These are phyloP conservation scores for Fraxinus excelsior DNA, from an alignment of 257 asterid species.

Conservation along the genomic window DNA sequence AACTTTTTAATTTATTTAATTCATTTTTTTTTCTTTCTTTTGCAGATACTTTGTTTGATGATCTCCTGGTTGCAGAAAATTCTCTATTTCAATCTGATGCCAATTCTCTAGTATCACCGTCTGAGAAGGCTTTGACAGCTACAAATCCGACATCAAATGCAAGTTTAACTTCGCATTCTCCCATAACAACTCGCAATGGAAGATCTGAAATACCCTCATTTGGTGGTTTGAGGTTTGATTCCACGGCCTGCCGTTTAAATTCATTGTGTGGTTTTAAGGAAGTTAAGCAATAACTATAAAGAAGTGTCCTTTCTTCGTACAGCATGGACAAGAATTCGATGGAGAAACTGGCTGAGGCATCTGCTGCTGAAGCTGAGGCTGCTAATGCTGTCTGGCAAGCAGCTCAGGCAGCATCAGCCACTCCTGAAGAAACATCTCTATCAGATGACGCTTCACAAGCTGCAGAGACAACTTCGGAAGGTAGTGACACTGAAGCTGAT, in stretches of 20 bases:
- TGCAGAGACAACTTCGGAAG: conserved; percentile 76
- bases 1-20: neutral
- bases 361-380: conserved; percentile 98
- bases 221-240: conserved; percentile 45
- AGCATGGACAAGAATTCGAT: conserved; percentile 81
- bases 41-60: conserved; percentile 83
- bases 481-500: conserved; percentile 76
- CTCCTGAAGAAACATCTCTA: conserved; percentile 72
- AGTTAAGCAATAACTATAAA: neutral
- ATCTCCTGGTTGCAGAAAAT: conserved; percentile 89
- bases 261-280: conserved; percentile 20
- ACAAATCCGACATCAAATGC: conserved; percentile 55
- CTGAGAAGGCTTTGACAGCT: conserved; percentile 49
- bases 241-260: conserved; percentile 14
- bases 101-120: conserved; percentile 44
- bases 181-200: conserved; percentile 45
- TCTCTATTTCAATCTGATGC: conserved; percentile 69
- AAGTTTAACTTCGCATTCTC: conserved; percentile 37
- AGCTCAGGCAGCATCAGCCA: conserved; percentile 64
- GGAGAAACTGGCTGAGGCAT: conserved; percentile 92
- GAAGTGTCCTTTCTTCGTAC: conserved; percentile 24
- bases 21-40: neutral
- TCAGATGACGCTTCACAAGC: conserved; percentile 77
- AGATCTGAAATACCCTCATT: conserved; percentile 53
- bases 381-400: conserved; percentile 97